Evolutionary conservation across 345 rosid genomes (phyloP).

Genomic region (Cardamine chenopodiifolia): DNA sequence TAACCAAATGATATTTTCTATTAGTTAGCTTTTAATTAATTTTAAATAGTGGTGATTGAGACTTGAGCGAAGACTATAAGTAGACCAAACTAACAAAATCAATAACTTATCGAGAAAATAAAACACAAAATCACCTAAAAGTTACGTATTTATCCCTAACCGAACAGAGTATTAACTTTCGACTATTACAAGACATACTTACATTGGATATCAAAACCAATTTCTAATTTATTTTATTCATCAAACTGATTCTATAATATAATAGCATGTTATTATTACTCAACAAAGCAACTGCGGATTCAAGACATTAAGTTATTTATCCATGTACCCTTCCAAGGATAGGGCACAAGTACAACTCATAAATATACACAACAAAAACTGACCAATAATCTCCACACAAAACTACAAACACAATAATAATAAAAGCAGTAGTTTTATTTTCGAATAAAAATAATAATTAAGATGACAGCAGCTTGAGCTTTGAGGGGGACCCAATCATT

Average conservation of each 20-base stretch:
- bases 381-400: constrained; percentile 40
- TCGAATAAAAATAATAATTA: constrained; percentile 27
- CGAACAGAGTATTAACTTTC: constrained; percentile 8
- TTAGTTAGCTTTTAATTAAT: no score
- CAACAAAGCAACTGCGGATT: constrained; percentile 19
- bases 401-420: constrained; percentile 28
- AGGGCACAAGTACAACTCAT: constrained; percentile 46
- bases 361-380: constrained; percentile 22
- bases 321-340: constrained; percentile 29
- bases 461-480: constrained; percentile 45
- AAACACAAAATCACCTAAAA: background rate
- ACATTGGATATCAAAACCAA: background rate
- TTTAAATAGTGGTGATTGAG: no score
- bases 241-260: background rate
- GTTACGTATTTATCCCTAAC: background rate
- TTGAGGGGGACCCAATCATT: constrained; percentile 44
- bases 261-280: background rate
- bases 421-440: constrained; percentile 7
- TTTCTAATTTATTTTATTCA: background rate
- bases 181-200: background rate
- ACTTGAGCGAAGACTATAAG: no score
- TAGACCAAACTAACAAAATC: no score
- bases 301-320: constrained; percentile 13
- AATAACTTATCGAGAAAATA: no score
- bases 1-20: background rate